These are phyloP conservation scores for Aspergillus transmontanensis DNA, from an alignment of 2,329 filamentous ascomycete species.

Conservation along the genomic window DNA sequence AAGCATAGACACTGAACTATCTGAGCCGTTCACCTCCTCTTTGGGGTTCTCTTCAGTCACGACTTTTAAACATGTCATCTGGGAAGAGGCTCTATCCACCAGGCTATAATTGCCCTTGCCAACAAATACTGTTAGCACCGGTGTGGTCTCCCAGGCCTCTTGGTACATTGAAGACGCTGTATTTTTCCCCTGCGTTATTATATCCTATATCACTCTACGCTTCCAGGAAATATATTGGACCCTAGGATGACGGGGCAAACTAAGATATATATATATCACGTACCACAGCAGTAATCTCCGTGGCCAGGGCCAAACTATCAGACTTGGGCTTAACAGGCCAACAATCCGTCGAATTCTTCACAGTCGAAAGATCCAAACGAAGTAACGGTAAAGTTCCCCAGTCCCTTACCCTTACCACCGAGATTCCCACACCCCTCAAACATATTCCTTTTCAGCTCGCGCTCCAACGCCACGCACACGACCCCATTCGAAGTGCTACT, in stretches of 20 bases:
- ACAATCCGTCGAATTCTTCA: constrained; percentile 13
- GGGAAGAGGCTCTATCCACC: constrained; percentile 15
- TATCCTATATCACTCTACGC: neutral
- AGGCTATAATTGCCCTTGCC: constrained; percentile 4
- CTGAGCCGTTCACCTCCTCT: neutral
- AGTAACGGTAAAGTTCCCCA: constrained; percentile 15
- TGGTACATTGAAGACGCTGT: constrained; percentile 3
- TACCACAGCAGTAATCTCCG: constrained; percentile 5
- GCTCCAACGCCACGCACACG: constrained; percentile 5
- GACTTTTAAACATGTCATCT: constrained; percentile 21
- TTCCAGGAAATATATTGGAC: neutral
- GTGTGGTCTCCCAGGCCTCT: constrained; percentile 18
- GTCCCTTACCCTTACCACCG: neutral
- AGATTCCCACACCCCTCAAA: constrained; percentile 11
- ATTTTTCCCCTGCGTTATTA: constrained; percentile 5
- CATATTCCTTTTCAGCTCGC: neutral
- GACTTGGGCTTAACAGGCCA: constrained; percentile 19
- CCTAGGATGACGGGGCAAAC: neutral
- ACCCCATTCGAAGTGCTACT: neutral
- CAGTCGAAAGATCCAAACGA: constrained; percentile 5
- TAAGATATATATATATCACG: neutral
- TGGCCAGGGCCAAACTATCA: constrained; percentile 9
- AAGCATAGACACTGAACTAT: neutral
- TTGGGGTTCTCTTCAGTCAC: constrained; percentile 9
- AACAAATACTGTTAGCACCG: constrained; percentile 18